A percentile compares a stretch with the other conserved stretches of the same genome.
phyloP scores from a whole-genome alignment of 1,139 yeast species.

The Lodderomyces pseudojiufengensis region DNA sequence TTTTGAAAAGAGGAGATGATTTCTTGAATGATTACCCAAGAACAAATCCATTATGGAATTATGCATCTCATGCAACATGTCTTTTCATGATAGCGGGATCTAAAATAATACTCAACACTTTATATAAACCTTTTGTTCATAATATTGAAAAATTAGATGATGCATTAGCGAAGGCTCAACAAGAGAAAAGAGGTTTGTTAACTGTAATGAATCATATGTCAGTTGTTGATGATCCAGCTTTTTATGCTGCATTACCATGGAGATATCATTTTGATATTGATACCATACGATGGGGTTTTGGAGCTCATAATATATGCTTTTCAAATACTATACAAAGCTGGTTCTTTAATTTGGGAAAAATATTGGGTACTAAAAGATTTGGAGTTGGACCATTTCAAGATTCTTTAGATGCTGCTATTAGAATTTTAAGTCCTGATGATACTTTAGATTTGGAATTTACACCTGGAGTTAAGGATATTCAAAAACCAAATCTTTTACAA shows the following conservation, averaged over 20 bases:
- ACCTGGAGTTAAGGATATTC: constrained; percentile 28
- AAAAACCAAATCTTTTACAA: constrained; percentile 31
- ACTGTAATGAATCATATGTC: constrained; percentile 98
- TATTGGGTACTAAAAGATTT: constrained; percentile 78
- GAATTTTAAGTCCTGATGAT: constrained; percentile 77
- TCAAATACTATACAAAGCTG: constrained; percentile 47
- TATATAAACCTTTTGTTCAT: constrained; percentile 61
- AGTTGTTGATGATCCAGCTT: constrained; percentile 86
- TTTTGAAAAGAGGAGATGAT: constrained; percentile 70
- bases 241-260: constrained; percentile 86
- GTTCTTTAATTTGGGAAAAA: constrained; percentile 86
- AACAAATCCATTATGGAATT: constrained; percentile 56
- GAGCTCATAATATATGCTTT: constrained; percentile 90
- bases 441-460: constrained; percentile 54
- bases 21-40: constrained; percentile 64
- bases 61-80: constrained; percentile 68
- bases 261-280: constrained; percentile 60
- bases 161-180: constrained; percentile 59
- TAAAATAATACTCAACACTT: constrained; percentile 55
- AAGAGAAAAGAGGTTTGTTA: constrained; percentile 68
- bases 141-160: constrained; percentile 60
- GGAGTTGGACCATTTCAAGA: constrained; percentile 94
- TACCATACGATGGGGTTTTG: constrained; percentile 87
- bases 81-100: constrained; percentile 61
- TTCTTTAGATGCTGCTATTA: constrained; percentile 82